A percentile compares a stretch with the other conserved stretches of the same genome.
phyloP scores from a whole-genome alignment of 306 rosid genomes.

The Malus sylvestris region DNA sequence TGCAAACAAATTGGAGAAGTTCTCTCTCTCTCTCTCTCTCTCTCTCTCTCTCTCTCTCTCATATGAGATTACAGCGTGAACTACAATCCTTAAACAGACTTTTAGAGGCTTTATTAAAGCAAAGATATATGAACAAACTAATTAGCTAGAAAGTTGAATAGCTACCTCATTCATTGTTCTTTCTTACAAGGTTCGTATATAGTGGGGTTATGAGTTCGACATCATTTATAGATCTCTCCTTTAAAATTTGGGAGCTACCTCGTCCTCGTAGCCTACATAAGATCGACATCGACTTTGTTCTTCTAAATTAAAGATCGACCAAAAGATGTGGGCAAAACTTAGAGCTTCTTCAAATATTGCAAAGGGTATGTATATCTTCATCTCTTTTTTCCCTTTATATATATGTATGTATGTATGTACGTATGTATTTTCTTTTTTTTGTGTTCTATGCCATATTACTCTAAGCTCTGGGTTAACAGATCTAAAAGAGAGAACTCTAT shows the following conservation, averaged over 20 bases:
- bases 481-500: neutral
- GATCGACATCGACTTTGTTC: neutral
- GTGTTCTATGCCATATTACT: neutral
- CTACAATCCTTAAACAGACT: conserved; percentile 18
- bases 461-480: neutral
- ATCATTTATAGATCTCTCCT: neutral
- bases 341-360: conserved; percentile 16
- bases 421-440: neutral
- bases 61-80: conserved; percentile 14
- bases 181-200: neutral
- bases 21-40: conserved; percentile 1
- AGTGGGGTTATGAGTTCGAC: neutral
- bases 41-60: neutral
- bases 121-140: neutral
- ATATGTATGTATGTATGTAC: too few species aligned
- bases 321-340: conserved; percentile 35
- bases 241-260: neutral
- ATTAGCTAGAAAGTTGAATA: neutral
- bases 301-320: neutral
- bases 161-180: neutral
- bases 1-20: conserved; percentile 31
- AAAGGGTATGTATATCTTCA: conserved; percentile 13
- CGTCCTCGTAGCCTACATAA: neutral
- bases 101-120: conserved; percentile 9
- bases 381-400: neutral